Percentiles rank a stretch among this genome's conserved stretches.
These are phyloP conservation scores for Pelargonium cotyledonis DNA, from an alignment of 441 rosid species.

Conservation along the genomic window DNA sequence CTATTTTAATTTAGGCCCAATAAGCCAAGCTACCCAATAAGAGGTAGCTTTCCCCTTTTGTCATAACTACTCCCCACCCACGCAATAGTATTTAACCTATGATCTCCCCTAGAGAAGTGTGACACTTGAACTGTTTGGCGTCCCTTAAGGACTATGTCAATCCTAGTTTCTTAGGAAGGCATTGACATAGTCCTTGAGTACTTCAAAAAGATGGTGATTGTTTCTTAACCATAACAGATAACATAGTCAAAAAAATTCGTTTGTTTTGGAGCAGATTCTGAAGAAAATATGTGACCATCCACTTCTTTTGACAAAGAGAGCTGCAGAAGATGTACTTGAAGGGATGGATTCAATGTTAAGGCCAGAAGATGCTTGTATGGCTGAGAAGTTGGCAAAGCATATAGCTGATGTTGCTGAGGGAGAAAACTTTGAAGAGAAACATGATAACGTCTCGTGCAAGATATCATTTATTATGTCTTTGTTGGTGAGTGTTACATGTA, in stretches of 20 bases:
- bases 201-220: no score
- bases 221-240: not conserved
- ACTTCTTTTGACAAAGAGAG: slow-evolving; percentile 90
- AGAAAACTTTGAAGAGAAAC: slow-evolving; percentile 68
- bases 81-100: no score
- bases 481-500: slow-evolving; percentile 47
- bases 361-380: slow-evolving; percentile 70
- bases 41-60: no score
- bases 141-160: no score
- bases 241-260: not conserved
- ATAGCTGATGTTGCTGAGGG: slow-evolving; percentile 74
- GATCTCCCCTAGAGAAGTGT: no score
- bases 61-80: no score
- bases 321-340: slow-evolving; percentile 94
- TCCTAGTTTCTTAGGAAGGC: no score
- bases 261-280: slow-evolving; percentile 61
- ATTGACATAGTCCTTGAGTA: no score
- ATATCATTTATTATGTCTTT: slow-evolving; percentile 69
- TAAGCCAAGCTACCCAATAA: no score
- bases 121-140: no score
- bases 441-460: slow-evolving; percentile 83
- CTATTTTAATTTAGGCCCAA: no score
- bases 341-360: slow-evolving; percentile 78
- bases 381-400: slow-evolving; percentile 85
- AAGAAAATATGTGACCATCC: slow-evolving; percentile 99